Conservation (phyloP, 202 grass and related monocot genomes). For the Carex arenaria region DNA sequence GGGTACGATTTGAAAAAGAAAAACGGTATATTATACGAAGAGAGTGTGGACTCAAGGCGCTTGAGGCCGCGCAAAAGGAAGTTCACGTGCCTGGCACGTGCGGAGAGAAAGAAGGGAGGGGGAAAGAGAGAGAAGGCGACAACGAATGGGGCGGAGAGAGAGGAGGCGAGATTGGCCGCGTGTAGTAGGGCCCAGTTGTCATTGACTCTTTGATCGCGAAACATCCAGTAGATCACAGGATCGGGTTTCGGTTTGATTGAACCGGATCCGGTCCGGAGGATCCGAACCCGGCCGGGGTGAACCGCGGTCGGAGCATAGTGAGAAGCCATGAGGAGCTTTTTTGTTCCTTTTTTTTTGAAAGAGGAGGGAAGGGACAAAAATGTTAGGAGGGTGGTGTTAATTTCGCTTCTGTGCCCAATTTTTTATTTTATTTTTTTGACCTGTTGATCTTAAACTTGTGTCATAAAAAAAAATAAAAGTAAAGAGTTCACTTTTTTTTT, state of each 20-base stretch:
- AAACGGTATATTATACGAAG: constrained; percentile 46
- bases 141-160: constrained; percentile 44
- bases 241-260: constrained; percentile 11
- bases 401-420: not conserved
- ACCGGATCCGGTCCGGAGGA: constrained; percentile 32
- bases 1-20: constrained; percentile 55
- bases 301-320: constrained; percentile 17
- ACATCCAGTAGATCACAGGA: constrained; percentile 96
- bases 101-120: constrained; percentile 52
- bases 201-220: constrained; percentile 71
- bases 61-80: constrained; percentile 78
- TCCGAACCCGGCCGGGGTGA: constrained; percentile 53
- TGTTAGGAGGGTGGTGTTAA: not conserved
- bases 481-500: no score
- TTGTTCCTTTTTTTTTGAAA: not conserved
- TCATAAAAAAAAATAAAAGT: not conserved
- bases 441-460: not conserved
- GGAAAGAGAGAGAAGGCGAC: constrained; percentile 65
- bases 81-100: constrained; percentile 49
- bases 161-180: constrained; percentile 56
- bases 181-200: constrained; percentile 97
- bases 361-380: not conserved
- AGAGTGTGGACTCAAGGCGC: constrained; percentile 27
- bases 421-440: not conserved
- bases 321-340: not conserved